These are phyloP conservation scores for Curvularia spicifera DNA, from an alignment of 2,329 filamentous ascomycete species.

Conservation along the genomic window DNA sequence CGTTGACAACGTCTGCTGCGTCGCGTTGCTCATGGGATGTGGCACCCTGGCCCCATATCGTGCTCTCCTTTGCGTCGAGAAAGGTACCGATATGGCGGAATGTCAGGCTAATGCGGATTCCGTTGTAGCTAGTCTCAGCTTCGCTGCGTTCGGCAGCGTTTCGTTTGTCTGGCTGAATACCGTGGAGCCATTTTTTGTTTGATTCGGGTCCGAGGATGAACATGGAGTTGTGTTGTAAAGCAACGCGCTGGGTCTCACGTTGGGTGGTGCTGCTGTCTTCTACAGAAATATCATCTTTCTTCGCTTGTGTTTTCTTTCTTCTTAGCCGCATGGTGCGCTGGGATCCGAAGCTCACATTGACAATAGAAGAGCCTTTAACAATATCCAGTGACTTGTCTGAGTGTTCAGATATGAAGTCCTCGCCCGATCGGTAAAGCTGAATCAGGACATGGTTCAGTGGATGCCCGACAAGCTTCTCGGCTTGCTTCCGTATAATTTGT, in stretches of 20 bases:
- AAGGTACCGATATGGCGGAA: conserved; percentile 91
- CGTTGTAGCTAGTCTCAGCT: conserved; percentile 73
- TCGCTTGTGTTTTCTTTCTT: conserved; percentile 67
- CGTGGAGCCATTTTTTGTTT: conserved; percentile 88
- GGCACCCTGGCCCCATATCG: conserved; percentile 94
- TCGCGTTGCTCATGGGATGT: conserved; percentile 66
- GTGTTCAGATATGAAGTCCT: conserved; percentile 94
- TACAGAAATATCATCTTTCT: conserved; percentile 15
- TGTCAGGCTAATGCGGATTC: conserved; percentile 87
- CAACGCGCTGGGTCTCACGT: conserved; percentile 67
- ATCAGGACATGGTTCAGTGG: conserved; percentile 89
- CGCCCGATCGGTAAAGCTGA: conserved; percentile 87
- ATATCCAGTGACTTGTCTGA: conserved; percentile 97
- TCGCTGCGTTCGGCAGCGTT: conserved; percentile 68
- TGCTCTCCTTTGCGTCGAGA: conserved; percentile 65
- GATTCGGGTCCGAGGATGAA: conserved; percentile 81
- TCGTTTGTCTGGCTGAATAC: conserved; percentile 88
- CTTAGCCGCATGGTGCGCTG: conserved; percentile 88
- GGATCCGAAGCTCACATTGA: conserved; percentile 92
- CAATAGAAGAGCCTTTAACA: conserved; percentile 77
- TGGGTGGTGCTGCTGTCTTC: conserved; percentile 49
- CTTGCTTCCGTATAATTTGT: conserved; percentile 67
- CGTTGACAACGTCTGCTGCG: conserved; percentile 72
- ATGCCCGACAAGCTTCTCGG: conserved; percentile 78
- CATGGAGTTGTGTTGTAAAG: conserved; percentile 86